Evolutionary conservation across 2,329 filamentous ascomycete species (phyloP).

Genomic region (Aspergillus tanneri): DNA sequence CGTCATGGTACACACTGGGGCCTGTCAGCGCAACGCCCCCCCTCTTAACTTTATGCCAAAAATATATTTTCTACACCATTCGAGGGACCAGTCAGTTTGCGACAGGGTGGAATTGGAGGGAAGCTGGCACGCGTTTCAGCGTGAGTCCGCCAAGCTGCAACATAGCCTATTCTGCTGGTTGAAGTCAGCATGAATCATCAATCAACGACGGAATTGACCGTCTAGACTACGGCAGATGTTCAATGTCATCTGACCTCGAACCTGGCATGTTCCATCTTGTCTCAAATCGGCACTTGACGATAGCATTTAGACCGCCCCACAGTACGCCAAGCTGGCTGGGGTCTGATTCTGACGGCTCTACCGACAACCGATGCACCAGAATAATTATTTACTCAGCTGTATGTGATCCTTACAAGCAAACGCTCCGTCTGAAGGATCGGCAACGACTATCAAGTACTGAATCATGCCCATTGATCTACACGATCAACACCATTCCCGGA

Average conservation of each 20-base stretch:
- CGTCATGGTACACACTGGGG: neutral
- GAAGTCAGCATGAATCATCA: neutral
- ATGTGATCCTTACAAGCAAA: neutral
- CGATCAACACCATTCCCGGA: constrained; percentile 2
- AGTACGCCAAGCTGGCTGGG: neutral
- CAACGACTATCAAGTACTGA: neutral
- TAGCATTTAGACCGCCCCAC: neutral
- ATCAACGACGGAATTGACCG: neutral
- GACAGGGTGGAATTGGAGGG: constrained; percentile 7
- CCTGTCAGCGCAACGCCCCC: neutral
- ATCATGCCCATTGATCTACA: neutral
- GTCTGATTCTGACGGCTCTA: neutral
- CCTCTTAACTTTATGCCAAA: too few relatives aligned
- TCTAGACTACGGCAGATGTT: neutral
- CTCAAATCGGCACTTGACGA: neutral
- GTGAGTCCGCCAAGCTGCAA: constrained; percentile 10
- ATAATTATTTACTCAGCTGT: neutral
- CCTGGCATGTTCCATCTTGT: neutral
- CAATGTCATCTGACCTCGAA: neutral
- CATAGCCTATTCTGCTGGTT: constrained; percentile 8
- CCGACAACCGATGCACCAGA: neutral
- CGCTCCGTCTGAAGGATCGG: neutral
- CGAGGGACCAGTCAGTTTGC: constrained; percentile 2
- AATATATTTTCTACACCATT: too few relatives aligned
- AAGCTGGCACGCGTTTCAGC: constrained; percentile 14